Conservation (phyloP, 2,329 filamentous ascomycete species). For the Fusarium protoensiforme region DNA sequence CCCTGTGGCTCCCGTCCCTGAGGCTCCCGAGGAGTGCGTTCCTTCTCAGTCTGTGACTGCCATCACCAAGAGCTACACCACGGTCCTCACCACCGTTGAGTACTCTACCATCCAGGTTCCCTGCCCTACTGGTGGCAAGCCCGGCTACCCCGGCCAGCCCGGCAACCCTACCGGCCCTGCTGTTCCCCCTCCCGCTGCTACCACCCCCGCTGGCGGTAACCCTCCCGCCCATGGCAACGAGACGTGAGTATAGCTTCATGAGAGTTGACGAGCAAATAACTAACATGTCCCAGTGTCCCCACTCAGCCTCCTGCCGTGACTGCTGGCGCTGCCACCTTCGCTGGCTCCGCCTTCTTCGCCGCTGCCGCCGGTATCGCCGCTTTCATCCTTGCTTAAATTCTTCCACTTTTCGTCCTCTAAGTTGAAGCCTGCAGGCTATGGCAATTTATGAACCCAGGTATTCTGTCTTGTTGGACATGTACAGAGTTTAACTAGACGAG, state of each 20-base stretch:
- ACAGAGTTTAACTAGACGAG: slow-evolving; percentile 51
- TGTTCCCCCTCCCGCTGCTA: slow-evolving; percentile 43
- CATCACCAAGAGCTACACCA: slow-evolving; percentile 67
- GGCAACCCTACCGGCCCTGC: slow-evolving; percentile 27
- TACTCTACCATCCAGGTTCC: slow-evolving; percentile 54
- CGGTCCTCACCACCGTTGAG: slow-evolving; percentile 65
- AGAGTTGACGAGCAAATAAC: slow-evolving; percentile 17
- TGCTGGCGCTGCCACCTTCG: slow-evolving; percentile 64
- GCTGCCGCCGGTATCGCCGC: slow-evolving; percentile 65
- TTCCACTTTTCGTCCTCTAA: slow-evolving; percentile 47
- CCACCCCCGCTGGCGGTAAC: slow-evolving; percentile 36
- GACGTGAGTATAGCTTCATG: slow-evolving; percentile 43
- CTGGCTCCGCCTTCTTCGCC: slow-evolving; percentile 65
- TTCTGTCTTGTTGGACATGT: slow-evolving; percentile 49
- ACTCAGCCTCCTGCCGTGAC: slow-evolving; percentile 54
- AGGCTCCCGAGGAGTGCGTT: slow-evolving; percentile 37
- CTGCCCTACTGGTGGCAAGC: slow-evolving; percentile 35
- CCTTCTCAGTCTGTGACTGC: slow-evolving; percentile 56
- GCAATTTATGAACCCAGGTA: slow-evolving; percentile 50
- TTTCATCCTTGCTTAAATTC: slow-evolving; percentile 65
- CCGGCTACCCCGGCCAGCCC: slow-evolving; percentile 11
- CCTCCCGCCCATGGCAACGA: slow-evolving; percentile 53
- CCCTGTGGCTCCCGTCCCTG: slow-evolving; percentile 29
- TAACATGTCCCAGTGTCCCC: slow-evolving; percentile 18
- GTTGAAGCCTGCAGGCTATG: slow-evolving; percentile 55